phyloP scores from a whole-genome alignment of 2,329 filamentous ascomycete genomes.

The Cladorrhinum sp. region DNA sequence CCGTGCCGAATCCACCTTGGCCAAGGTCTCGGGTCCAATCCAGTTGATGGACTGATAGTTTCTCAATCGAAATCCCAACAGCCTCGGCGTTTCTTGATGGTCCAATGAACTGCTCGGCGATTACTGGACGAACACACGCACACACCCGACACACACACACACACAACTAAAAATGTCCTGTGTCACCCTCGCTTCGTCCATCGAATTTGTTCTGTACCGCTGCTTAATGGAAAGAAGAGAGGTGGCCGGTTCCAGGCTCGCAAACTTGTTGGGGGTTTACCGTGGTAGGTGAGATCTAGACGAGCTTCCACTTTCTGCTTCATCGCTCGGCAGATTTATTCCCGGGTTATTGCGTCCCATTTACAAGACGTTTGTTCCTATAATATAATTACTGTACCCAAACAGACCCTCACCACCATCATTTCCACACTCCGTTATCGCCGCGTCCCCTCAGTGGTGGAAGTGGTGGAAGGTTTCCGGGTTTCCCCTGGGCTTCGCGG shows the following conservation, averaged over 20 bases:
- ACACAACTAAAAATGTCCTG: neutral
- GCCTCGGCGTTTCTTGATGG: conserved; percentile 1
- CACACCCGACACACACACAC: no score
- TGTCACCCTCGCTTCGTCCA: conserved; percentile 6
- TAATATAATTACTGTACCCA: neutral
- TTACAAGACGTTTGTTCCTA: neutral
- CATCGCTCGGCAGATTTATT: neutral
- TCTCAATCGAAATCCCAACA: conserved; percentile 5
- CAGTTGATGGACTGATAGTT: neutral
- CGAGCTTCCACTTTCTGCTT: neutral
- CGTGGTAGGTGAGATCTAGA: neutral
- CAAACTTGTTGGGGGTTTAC: neutral
- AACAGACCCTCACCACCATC: neutral
- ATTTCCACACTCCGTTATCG: neutral
- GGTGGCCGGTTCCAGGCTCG: neutral
- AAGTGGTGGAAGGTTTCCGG: neutral
- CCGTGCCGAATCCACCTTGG: conserved; percentile 1
- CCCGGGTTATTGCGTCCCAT: neutral
- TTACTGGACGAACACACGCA: neutral
- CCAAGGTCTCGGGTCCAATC: conserved; percentile 8
- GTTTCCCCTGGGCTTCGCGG: neutral
- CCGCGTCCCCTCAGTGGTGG: neutral
- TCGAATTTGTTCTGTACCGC: neutral
- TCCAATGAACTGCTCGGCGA: conserved; percentile 1
- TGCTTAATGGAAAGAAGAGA: neutral